Base-by-base conservation (phyloP, 2,329 filamentous ascomycete species). In the Fusarium foetens region DNA sequence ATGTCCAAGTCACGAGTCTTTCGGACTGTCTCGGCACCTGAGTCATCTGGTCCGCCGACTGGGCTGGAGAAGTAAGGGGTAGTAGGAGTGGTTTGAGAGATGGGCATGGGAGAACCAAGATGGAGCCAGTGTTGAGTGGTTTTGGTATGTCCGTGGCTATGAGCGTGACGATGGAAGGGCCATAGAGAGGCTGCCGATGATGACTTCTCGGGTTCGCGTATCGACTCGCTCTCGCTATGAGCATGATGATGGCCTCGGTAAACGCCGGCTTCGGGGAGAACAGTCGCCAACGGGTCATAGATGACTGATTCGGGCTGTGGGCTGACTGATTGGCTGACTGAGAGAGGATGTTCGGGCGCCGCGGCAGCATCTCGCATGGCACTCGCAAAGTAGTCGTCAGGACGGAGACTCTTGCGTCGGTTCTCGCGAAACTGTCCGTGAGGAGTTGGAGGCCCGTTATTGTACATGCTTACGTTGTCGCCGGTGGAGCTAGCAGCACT, bases 401-500 rank as follows among this genome's bases (percentile, higher is more conserved):
- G 72, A 77, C 88, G 80, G 74, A 90, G 72, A 79, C 87, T 84
- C 82, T 84, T 79, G 82, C 91, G 81, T 79, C 88, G 78, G 77
- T 85, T 76, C 78, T 91, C 78, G 81, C 87, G 78, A 77, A 86
- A 55, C 29, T 73, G 72, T 27, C 71, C 78, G 82, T 91, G 76
- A 80, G 87, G 76, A 79, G 88, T 81, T 81, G 88, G 86, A 31
- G 85, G 84, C 45, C 81, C 80, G 42, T 75, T 82, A 63, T 80
- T 81, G 57, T 80, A 78, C 70, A 86, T 81, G 64, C 86, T 85
- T 68, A 86, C 80, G 63, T 85, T 85, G 53, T 91, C 90, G 23
- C 86, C 88, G 3, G 85, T 85, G 58, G 90, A 93, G 80, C 90
- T 93, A 48, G 89, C 88, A 49, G 86, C 88, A 72, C 88, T 91